These are phyloP conservation scores for Ramaria sp. DNA, from an alignment of 768 basidiomycete species.

Conservation along the genomic window DNA sequence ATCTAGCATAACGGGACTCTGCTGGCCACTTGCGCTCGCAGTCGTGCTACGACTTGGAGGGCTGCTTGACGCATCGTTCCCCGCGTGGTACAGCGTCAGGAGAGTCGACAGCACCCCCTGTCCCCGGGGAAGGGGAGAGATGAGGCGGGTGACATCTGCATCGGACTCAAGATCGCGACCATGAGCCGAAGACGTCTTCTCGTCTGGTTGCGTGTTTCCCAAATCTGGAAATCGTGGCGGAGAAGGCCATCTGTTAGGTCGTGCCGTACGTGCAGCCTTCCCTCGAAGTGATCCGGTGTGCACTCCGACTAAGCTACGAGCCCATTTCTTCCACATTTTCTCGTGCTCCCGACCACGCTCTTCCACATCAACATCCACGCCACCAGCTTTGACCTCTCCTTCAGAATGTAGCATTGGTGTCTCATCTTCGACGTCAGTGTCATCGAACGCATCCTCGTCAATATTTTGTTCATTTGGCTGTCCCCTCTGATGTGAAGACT, in stretches of 20 bases:
- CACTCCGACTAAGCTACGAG: background rate
- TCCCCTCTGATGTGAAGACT: background rate
- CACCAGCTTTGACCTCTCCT: background rate
- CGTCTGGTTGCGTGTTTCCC: background rate
- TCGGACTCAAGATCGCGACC: background rate
- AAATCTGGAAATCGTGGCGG: background rate
- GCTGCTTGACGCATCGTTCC: background rate
- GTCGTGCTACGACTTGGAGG: background rate
- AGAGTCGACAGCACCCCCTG: conserved; percentile 3
- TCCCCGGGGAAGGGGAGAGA: background rate
- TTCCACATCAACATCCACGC: background rate
- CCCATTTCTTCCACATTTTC: conserved; percentile 1
- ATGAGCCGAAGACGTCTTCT: background rate
- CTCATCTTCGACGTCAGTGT: background rate
- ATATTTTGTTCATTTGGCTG: background rate
- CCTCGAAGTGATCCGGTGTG: background rate
- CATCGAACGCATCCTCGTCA: background rate
- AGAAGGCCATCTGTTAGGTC: background rate
- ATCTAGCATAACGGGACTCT: background rate
- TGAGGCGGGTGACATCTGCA: background rate
- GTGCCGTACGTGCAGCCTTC: background rate
- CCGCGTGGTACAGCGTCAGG: background rate
- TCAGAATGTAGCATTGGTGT: background rate
- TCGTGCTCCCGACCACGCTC: background rate
- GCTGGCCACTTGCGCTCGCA: background rate